Conservation (phyloP, 1,284 basidiomycete species). For the Amylostereum areolatum region DNA sequence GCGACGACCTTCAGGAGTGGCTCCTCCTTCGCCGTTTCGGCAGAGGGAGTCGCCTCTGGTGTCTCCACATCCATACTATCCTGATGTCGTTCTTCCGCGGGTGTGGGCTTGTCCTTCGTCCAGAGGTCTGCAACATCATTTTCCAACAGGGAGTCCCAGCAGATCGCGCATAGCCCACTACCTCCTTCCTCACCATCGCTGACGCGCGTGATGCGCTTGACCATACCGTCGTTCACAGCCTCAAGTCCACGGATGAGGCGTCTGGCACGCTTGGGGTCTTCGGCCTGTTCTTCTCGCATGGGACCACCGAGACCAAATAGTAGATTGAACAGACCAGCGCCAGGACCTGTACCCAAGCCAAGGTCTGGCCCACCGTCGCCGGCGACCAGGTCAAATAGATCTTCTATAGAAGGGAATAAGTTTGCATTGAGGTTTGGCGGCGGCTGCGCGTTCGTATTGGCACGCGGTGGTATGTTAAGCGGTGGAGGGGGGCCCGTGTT, state of each 20-base stretch:
- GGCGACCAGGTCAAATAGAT: background rate
- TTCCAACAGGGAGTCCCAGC: conserved; percentile 62
- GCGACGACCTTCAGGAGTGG: conserved; percentile 42
- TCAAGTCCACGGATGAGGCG: conserved; percentile 58
- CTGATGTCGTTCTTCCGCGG: conserved; percentile 9
- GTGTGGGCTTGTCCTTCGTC: conserved; percentile 16
- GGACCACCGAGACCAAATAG: conserved; percentile 16
- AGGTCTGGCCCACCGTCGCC: background rate
- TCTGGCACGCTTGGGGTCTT: conserved; percentile 61
- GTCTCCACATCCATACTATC: too few relatives aligned
- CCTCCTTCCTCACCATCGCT: conserved; percentile 34
- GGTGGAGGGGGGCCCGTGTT: background rate
- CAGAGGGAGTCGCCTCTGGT: too few relatives aligned
- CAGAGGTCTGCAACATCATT: conserved; percentile 26
- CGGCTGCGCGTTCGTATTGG: background rate
- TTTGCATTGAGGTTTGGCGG: background rate
- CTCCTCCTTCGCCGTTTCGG: conserved; percentile 4
- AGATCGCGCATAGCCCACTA: conserved; percentile 62
- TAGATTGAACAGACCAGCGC: conserved; percentile 11
- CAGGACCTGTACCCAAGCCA: conserved; percentile 23
- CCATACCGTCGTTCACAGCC: conserved; percentile 56
- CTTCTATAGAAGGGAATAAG: too few relatives aligned
- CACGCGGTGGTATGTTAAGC: background rate
- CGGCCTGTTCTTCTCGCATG: conserved; percentile 36
- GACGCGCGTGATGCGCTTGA: conserved; percentile 59